A percentile compares a stretch with the other conserved stretches of the same genome.
Evolutionary conservation across 495 filamentous ascomycete species (phyloP).

Genomic region (Penicillium herquei): DNA sequence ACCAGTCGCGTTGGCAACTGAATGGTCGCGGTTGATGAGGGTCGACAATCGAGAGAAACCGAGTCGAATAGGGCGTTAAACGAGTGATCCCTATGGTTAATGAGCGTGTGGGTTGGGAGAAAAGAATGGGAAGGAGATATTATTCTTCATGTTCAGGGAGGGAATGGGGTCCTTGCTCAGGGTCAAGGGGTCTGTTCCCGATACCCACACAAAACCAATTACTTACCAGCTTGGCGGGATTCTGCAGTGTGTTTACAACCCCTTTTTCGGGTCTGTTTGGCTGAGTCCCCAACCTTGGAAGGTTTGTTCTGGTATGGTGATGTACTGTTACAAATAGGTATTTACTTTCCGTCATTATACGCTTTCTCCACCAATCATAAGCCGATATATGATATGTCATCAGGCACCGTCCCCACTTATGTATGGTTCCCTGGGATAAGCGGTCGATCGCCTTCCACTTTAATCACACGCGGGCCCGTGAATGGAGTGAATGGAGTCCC

Average conservation of each 20-base stretch:
- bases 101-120: conserved; percentile 8
- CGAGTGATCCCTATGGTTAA: conserved; percentile 2
- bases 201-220: background rate
- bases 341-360: background rate
- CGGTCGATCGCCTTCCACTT: conserved; percentile 8
- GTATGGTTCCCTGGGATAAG: background rate
- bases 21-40: conserved; percentile 2
- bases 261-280: background rate
- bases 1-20: conserved; percentile 7
- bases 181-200: conserved; percentile 15
- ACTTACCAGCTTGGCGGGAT: background rate
- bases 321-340: background rate
- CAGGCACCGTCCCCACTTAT: background rate
- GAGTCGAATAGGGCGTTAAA: background rate
- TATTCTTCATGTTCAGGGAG: background rate
- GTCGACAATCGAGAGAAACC: background rate
- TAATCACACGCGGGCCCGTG: background rate
- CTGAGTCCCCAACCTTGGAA: too few relatives aligned
- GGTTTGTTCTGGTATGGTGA: background rate
- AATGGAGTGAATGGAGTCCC: background rate
- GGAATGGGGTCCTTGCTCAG: conserved; percentile 12
- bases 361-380: background rate
- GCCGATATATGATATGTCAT: background rate
- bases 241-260: background rate
- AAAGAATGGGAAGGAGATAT: background rate